phyloP scores from a whole-genome alignment of 306 rosid genomes.

The Alnus glutinosa region DNA sequence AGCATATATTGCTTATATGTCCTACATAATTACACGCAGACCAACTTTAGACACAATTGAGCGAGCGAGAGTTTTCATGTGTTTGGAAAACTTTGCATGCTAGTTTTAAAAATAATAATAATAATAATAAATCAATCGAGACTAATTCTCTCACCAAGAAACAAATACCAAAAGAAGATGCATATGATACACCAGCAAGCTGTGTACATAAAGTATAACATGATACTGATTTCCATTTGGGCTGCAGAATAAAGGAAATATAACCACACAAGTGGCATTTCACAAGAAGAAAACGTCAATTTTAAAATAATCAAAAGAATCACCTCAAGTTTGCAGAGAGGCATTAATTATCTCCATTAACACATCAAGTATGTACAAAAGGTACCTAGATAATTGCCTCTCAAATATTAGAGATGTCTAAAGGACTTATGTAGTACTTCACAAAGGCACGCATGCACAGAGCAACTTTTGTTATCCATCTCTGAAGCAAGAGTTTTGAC shows the following conservation, averaged over 20 bases:
- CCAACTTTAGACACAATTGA: too few species aligned
- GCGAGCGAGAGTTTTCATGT: too few species aligned
- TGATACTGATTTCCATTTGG: background rate
- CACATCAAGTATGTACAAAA: conserved; percentile 19
- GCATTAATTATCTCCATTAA: conserved; percentile 3
- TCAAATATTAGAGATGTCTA: conserved; percentile 1
- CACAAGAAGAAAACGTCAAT: background rate
- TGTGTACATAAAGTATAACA: background rate
- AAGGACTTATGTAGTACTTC: conserved; percentile 11
- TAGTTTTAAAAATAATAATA: too few species aligned
- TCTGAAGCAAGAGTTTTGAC: conserved; percentile 21
- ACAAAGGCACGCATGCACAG: background rate
- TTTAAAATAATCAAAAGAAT: conserved; percentile 2
- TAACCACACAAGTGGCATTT: background rate
- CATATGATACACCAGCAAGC: background rate
- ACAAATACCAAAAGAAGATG: background rate
- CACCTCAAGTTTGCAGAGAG: conserved; percentile 14
- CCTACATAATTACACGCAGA: too few species aligned
- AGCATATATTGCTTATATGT: too few species aligned
- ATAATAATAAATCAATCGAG: too few species aligned
- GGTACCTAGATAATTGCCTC: background rate
- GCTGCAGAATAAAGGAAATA: background rate
- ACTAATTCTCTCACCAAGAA: too few species aligned
- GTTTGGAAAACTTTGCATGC: too few species aligned
- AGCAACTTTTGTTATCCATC: conserved; percentile 20